phyloP scores from a whole-genome alignment of 352 stramenopile genomes.

The Halophytophthora batemanensis region DNA sequence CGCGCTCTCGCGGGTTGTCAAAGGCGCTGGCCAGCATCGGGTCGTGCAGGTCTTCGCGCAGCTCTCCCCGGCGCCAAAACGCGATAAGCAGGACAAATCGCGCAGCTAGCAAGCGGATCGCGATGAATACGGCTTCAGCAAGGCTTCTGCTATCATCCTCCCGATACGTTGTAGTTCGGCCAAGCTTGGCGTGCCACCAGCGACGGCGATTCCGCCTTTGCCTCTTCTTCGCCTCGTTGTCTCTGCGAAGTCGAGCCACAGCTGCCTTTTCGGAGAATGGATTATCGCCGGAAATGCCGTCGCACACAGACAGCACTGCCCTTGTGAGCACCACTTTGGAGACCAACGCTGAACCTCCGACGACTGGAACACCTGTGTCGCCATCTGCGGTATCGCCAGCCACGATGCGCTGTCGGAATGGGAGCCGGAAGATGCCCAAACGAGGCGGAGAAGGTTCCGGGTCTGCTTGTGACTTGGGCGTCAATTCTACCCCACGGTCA shows the following conservation, averaged over 20 bases:
- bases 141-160: not conserved
- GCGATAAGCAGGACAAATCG: slow-evolving; percentile 32
- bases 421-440: not conserved
- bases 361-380: too few species aligned
- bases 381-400: slow-evolving; percentile 2
- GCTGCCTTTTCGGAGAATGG: slow-evolving; percentile 16
- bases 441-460: slow-evolving; percentile 1
- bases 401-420: slow-evolving; percentile 1
- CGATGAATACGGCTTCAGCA: not conserved
- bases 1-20: slow-evolving; percentile 18
- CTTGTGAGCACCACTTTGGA: slow-evolving; percentile 11
- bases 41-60: slow-evolving; percentile 42
- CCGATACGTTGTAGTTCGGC: slow-evolving; percentile 10
- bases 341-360: not conserved
- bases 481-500: not conserved
- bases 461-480: not conserved
- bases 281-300: slow-evolving; percentile 14
- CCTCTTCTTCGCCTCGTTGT: slow-evolving; percentile 1
- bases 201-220: not conserved
- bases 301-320: slow-evolving; percentile 12
- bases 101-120: slow-evolving; percentile 1
- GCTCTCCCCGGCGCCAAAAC: slow-evolving; percentile 60
- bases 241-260: slow-evolving; percentile 14
- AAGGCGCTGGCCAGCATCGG: slow-evolving; percentile 33
- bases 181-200: slow-evolving; percentile 1